Base-by-base conservation (phyloP, 768 basidiomycete genomes). In the Lentinula guzmanii region DNA sequence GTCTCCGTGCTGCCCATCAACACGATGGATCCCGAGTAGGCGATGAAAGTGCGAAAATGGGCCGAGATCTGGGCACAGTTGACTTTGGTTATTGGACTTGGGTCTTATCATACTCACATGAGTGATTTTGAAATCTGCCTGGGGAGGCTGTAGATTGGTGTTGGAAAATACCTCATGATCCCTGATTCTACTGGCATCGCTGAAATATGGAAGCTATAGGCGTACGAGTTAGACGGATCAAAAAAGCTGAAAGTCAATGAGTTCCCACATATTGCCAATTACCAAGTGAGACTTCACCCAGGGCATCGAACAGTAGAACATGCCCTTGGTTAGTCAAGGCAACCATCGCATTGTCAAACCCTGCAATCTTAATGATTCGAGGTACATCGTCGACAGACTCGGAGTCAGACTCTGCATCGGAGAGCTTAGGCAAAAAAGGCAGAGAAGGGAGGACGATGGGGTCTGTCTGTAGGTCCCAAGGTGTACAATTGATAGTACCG, bases 251-350 rank as follows among this genome's bases (percentile, higher is more conserved):
- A 21, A 1, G 28, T 28, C 31, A 11, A 57, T 52, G 24, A 16
- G 24, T 43, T 43, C 86, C 70, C 67, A 91, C 92, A 71, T 92
- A 93, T 82, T 82, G 74, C 93, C 91, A 90, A 15, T 68, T 68
- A 34, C 83, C 82, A 39, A 64, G 70, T 42, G 65, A 62, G 50
- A 70, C 73, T 64, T 85, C 83, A 48, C 73, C 72, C 42, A 86
- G 77, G 35, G 76, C 65, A 16, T 77, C 74, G 66, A 85, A 86
- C 67, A 85, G 85, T 64, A 92, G 74, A 53, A 95, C 89, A 69
- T 91, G 89, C 0, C 91, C 91, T 39, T 81, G 74, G 67, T 89
- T 86, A 13, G 93, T 95, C 66, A 98, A 74, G 11, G 89, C 95
- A 61, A 96, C 74, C 31, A 97, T 70, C 65, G 85, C 81, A 52